Evolutionary conservation across 192 early-diverging fungal genomes (phyloP).

Genomic region (Geranomyces variabilis): DNA sequence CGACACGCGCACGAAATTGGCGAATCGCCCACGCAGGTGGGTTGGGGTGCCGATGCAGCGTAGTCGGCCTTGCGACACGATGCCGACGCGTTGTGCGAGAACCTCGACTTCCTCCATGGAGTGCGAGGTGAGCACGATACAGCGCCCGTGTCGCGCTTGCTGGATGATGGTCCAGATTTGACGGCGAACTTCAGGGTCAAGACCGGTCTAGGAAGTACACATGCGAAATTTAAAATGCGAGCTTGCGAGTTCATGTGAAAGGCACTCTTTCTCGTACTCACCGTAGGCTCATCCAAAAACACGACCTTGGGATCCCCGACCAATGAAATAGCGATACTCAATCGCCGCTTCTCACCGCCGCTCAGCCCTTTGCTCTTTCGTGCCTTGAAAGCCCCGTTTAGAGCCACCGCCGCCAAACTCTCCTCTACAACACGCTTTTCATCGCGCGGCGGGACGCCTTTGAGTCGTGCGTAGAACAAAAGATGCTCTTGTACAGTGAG

Average conservation of each 20-base stretch:
- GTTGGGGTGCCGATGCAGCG: constrained; percentile 66
- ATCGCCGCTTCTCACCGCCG: constrained; percentile 75
- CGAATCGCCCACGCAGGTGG: constrained; percentile 71
- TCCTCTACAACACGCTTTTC: constrained; percentile 56
- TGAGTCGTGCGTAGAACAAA: constrained; percentile 75
- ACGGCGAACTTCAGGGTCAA: constrained; percentile 73
- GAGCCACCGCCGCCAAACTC: constrained; percentile 55
- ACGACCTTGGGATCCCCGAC: constrained; percentile 64
- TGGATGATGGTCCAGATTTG: constrained; percentile 76
- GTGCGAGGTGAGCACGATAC: constrained; percentile 72
- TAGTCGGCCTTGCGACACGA: constrained; percentile 76
- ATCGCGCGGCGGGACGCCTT: constrained; percentile 59
- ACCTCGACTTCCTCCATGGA: constrained; percentile 84
- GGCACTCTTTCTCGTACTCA: no score
- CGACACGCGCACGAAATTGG: neutral
- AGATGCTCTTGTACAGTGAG: constrained; percentile 71
- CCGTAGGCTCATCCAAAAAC: constrained; percentile 81
- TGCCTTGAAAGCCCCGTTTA: constrained; percentile 51
- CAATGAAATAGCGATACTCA: constrained; percentile 55
- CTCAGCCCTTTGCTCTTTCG: constrained; percentile 66
- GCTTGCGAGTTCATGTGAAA: no score
- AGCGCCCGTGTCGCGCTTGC: constrained; percentile 58
- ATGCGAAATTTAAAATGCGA: no score
- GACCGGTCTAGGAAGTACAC: constrained; percentile 52
- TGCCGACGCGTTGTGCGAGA: constrained; percentile 72